Conservation (phyloP, 1,284 basidiomycete species). For the Austroboletus sp. region DNA sequence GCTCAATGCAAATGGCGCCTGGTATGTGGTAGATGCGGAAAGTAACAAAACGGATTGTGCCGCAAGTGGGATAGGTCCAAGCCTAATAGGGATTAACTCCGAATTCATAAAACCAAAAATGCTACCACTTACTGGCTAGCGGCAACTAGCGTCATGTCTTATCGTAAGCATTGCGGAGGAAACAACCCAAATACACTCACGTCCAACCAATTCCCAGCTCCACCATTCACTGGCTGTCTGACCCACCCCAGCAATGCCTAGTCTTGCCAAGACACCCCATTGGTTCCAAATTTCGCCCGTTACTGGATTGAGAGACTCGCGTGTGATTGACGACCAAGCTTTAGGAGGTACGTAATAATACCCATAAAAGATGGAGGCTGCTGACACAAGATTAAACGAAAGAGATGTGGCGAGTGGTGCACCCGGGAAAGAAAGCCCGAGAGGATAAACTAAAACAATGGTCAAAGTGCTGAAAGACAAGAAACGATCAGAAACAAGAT, state of each 20-base stretch:
- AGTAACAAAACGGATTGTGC: slow-evolving; percentile 72
- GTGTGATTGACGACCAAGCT: slow-evolving; percentile 51
- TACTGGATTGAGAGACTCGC: slow-evolving; percentile 52
- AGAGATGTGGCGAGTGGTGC: slow-evolving; percentile 88
- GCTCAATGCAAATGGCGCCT: slow-evolving; percentile 77
- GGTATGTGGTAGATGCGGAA: slow-evolving; percentile 72
- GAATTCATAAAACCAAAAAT: neutral
- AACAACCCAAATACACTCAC: slow-evolving; percentile 33
- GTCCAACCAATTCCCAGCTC: slow-evolving; percentile 77
- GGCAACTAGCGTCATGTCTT: slow-evolving; percentile 34
- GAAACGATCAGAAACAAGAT: neutral
- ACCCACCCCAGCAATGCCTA: slow-evolving; percentile 73
- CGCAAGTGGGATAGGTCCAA: slow-evolving; percentile 59
- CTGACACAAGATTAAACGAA: slow-evolving; percentile 79
- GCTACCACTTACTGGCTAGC: slow-evolving; percentile 49
- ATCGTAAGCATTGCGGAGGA: neutral
- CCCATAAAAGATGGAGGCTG: slow-evolving; percentile 68
- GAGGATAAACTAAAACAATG: slow-evolving; percentile 61
- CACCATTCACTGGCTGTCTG: slow-evolving; percentile 81
- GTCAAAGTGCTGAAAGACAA: slow-evolving; percentile 1
- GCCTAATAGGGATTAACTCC: slow-evolving; percentile 27
- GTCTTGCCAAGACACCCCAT: slow-evolving; percentile 63
- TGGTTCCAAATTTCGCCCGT: slow-evolving; percentile 60
- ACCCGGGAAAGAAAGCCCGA: slow-evolving; percentile 86
- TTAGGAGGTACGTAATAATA: slow-evolving; percentile 64